Percentiles rank a stretch among this genome's conserved stretches.
Conservation (phyloP, 164 flowering plant genomes). For the Piper longum region DNA sequence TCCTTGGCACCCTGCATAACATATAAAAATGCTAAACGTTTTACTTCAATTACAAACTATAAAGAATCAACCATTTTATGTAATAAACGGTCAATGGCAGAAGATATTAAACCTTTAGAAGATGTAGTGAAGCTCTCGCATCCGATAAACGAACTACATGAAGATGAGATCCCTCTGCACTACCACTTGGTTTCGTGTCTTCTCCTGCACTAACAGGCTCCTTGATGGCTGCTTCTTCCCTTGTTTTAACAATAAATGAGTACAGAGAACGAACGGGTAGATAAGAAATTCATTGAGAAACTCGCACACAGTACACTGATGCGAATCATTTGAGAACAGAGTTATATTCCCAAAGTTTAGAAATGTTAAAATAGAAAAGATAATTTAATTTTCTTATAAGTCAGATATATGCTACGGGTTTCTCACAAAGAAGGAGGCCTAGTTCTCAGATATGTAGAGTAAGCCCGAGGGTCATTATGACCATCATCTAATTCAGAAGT, state of each 20-base stretch:
- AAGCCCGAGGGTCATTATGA: conserved; percentile 34
- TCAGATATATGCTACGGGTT: background rate
- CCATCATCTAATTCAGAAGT: conserved; percentile 17
- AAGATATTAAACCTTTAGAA: conserved; percentile 46
- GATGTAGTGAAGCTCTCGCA: conserved; percentile 61
- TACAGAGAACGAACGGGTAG: background rate
- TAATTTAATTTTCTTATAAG: background rate
- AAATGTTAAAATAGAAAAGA: background rate
- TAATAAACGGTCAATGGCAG: too few relatives aligned
- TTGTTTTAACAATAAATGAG: conserved; percentile 12
- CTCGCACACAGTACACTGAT: too few relatives aligned
- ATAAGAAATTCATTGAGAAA: background rate
- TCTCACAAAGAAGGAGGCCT: conserved; percentile 79
- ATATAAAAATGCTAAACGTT: background rate
- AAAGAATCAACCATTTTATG: too few relatives aligned
- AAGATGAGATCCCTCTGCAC: conserved; percentile 86
- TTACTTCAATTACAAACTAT: too few relatives aligned
- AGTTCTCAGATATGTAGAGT: conserved; percentile 70
- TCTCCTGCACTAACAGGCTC: conserved; percentile 51
- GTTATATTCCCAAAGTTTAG: background rate
- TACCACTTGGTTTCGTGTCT: conserved; percentile 58
- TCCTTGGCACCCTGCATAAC: conserved; percentile 55
- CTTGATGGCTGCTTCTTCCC: conserved; percentile 91
- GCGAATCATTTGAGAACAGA: background rate
- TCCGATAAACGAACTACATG: conserved; percentile 96